phyloP scores from a whole-genome alignment of 2,329 filamentous ascomycete genomes.

The Epichloe glyceriae region DNA sequence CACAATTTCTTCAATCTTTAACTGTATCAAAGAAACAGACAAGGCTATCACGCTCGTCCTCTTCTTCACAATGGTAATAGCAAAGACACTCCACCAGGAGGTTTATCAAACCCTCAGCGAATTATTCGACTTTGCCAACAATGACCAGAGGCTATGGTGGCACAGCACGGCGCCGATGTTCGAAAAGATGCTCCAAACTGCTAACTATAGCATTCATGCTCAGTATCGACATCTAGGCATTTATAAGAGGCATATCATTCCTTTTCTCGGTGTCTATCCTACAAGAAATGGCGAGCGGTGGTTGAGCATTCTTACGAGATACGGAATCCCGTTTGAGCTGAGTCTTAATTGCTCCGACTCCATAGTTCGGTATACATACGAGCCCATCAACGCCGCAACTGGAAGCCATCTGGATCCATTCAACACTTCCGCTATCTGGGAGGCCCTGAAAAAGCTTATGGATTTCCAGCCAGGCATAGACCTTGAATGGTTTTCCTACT shows the following conservation, averaged over 20 bases:
- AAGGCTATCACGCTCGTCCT: too few species aligned
- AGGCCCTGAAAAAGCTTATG: not conserved
- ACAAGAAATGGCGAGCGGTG: not conserved
- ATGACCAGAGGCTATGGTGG: conserved; percentile 2
- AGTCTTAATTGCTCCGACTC: conserved; percentile 1
- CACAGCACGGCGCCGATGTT: conserved; percentile 2
- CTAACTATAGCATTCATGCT: not conserved
- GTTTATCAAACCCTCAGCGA: not conserved
- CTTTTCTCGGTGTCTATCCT: not conserved
- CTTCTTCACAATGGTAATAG: too few species aligned
- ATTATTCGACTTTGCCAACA: not conserved
- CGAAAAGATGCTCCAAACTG: not conserved
- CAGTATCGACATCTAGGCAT: not conserved
- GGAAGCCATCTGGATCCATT: not conserved
- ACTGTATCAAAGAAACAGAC: too few species aligned
- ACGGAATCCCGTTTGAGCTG: not conserved
- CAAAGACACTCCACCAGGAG: too few species aligned
- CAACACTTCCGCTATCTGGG: too few species aligned
- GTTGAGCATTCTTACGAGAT: not conserved
- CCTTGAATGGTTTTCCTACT: not conserved
- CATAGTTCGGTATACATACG: conserved; percentile 1
- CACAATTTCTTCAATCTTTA: too few species aligned
- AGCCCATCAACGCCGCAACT: not conserved
- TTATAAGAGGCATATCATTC: not conserved
- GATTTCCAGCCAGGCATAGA: not conserved